These are phyloP conservation scores for Ophiostoma perfectum DNA, from an alignment of 2,329 filamentous ascomycete genomes.

Conservation along the genomic window DNA sequence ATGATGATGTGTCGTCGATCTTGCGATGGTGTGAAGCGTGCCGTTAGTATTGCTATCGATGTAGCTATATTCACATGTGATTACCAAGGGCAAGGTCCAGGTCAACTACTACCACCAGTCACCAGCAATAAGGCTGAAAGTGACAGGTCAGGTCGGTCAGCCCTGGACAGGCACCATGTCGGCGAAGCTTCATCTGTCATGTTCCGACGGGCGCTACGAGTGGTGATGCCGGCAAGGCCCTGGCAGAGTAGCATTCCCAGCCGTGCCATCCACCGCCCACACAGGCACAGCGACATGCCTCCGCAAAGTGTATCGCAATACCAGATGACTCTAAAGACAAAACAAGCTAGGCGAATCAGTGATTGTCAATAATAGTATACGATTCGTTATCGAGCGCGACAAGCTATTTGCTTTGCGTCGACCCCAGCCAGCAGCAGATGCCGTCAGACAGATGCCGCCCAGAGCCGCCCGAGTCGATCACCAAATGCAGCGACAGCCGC, in stretches of 20 bases:
- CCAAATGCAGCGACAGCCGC: conserved; percentile 14
- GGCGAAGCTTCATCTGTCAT: not conserved
- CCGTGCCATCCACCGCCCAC: not conserved
- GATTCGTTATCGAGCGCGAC: too few species aligned
- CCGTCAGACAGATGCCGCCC: conserved; percentile 11
- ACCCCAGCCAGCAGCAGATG: not conserved
- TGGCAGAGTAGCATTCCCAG: conserved; percentile 9
- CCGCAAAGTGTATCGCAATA: too few species aligned
- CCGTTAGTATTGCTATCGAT: too few species aligned
- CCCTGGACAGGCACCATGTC: not conserved
- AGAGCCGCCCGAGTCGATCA: conserved; percentile 10
- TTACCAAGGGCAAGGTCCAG: not conserved
- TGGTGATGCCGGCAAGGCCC: not conserved
- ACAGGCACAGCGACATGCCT: not conserved
- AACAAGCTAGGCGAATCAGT: too few species aligned
- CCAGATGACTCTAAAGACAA: too few species aligned
- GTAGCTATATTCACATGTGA: not conserved
- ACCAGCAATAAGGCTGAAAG: not conserved
- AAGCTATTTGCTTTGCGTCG: not conserved
- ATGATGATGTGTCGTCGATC: not conserved
- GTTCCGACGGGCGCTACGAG: not conserved
- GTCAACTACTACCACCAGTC: not conserved
- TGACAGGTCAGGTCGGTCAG: conserved; percentile 7
- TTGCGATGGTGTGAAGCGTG: not conserved
- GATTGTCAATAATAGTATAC: too few species aligned